Conservation (phyloP, 495 filamentous ascomycete species). For the Lindgomyces ingoldianus region DNA sequence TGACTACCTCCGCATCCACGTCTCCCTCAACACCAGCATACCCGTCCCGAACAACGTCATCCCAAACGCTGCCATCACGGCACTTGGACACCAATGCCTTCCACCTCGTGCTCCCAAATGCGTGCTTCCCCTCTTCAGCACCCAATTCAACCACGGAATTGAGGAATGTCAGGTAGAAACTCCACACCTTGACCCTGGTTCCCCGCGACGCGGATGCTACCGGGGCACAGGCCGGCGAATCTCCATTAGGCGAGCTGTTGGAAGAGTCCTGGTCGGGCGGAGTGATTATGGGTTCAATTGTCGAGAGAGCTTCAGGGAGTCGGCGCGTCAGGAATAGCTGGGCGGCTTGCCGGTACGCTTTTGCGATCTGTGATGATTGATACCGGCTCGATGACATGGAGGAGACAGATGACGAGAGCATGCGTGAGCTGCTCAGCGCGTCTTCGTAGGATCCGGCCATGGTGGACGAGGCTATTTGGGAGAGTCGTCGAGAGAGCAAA, state of each 20-base stretch:
- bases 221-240: constrained; percentile 55
- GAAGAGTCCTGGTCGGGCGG: constrained; percentile 46
- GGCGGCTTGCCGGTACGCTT: constrained; percentile 85
- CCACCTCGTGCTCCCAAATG: constrained; percentile 84
- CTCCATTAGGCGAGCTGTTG: constrained; percentile 39
- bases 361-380: constrained; percentile 66
- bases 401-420: constrained; percentile 53
- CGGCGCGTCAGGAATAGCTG: constrained; percentile 91
- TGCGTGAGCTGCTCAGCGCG: constrained; percentile 50
- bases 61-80: constrained; percentile 85
- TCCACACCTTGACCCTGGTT: constrained; percentile 93
- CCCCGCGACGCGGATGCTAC: constrained; percentile 71
- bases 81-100: constrained; percentile 75
- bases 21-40: constrained; percentile 85
- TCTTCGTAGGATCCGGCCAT: constrained; percentile 33
- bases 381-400: constrained; percentile 58
- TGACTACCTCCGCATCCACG: constrained; percentile 92
- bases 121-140: constrained; percentile 82
- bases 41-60: constrained; percentile 80
- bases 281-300: constrained; percentile 75
- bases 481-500: background rate
- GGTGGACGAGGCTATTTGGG: constrained; percentile 11
- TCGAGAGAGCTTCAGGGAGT: constrained; percentile 81
- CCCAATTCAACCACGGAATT: constrained; percentile 88
- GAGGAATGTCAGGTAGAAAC: constrained; percentile 87